A percentile compares a stretch with the other conserved stretches of the same genome.
These are phyloP conservation scores for Atkinsonella texensis DNA, from an alignment of 2,329 filamentous ascomycete species.

Conservation along the genomic window DNA sequence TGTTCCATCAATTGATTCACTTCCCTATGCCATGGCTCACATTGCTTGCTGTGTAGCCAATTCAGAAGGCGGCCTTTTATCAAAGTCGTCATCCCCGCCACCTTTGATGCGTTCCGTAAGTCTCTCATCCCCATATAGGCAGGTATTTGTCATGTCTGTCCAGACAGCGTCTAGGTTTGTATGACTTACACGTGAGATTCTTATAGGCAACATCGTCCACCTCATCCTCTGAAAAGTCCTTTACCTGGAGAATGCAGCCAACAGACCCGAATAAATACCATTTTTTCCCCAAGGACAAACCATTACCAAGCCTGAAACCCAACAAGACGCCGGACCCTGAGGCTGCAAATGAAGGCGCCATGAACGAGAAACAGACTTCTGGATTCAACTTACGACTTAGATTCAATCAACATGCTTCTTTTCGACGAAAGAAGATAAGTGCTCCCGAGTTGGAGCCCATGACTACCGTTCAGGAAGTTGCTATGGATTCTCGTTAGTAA, in stretches of 20 bases:
- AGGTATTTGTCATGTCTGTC: not conserved
- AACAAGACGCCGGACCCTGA: conserved; percentile 38
- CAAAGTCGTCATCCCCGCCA: conserved; percentile 35
- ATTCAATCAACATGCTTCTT: conserved; percentile 45
- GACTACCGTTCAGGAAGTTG: conserved; percentile 54
- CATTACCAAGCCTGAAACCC: conserved; percentile 26
- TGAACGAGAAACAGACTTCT: conserved; percentile 26
- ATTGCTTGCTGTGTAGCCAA: conserved; percentile 48
- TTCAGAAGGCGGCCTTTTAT: conserved; percentile 37
- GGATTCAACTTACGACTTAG: conserved; percentile 33
- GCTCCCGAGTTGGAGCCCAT: conserved; percentile 54
- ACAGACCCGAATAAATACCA: conserved; percentile 46
- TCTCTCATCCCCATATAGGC: not conserved
- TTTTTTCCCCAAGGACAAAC: conserved; percentile 44
- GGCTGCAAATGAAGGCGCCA: conserved; percentile 33
- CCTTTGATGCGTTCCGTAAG: conserved; percentile 33
- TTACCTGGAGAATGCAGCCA: conserved; percentile 48
- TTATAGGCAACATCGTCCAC: conserved; percentile 4
- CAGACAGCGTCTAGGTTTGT: not conserved
- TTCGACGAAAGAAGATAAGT: conserved; percentile 49
- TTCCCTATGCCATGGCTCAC: conserved; percentile 40
- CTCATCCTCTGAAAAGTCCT: conserved; percentile 30
- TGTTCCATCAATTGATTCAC: not conserved
- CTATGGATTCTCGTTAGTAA: conserved; percentile 59
- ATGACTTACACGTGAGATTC: conserved; percentile 5